These are phyloP conservation scores for Plasmodium chabaudi DNA, from an alignment of 169 alveolate species.

Conservation along the genomic window DNA sequence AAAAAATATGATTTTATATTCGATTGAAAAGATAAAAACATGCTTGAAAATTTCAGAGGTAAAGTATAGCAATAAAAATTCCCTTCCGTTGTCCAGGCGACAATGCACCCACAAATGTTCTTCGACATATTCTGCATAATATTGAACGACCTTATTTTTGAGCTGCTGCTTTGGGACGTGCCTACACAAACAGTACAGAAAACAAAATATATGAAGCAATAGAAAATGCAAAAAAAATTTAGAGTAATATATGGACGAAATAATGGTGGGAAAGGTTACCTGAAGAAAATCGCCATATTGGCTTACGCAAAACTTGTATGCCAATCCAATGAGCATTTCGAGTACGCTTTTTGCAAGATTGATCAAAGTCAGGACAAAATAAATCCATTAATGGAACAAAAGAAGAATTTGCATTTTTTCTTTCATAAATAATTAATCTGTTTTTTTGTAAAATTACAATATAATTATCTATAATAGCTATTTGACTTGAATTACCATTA, in stretches of 20 bases:
- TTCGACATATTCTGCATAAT: constrained; percentile 56
- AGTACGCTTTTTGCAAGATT: not conserved
- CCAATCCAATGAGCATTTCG: constrained; percentile 65
- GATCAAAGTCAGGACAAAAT: constrained; percentile 63
- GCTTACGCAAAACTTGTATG: constrained; percentile 33
- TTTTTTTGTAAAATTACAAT: constrained; percentile 57
- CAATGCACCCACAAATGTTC: constrained; percentile 39
- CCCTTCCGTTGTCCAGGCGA: constrained; percentile 77
- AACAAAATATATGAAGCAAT: not conserved
- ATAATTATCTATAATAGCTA: constrained; percentile 64
- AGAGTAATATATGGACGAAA: too few species aligned
- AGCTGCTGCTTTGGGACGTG: constrained; percentile 1
- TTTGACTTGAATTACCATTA: constrained; percentile 66
- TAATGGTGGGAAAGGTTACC: constrained; percentile 6
- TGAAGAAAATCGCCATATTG: constrained; percentile 51
- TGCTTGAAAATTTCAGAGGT: constrained; percentile 64
- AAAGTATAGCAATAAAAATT: constrained; percentile 54
- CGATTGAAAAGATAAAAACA: constrained; percentile 66
- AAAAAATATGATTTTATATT: constrained; percentile 64
- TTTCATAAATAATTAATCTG: constrained; percentile 65
- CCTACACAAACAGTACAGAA: constrained; percentile 6
- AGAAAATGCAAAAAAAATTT: too few species aligned
- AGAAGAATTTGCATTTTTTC: constrained; percentile 11
- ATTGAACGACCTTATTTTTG: constrained; percentile 36
- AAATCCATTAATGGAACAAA: constrained; percentile 71